These are phyloP conservation scores for Capsella bursapastoris DNA, from an alignment of 345 rosid species.

Conservation along the genomic window DNA sequence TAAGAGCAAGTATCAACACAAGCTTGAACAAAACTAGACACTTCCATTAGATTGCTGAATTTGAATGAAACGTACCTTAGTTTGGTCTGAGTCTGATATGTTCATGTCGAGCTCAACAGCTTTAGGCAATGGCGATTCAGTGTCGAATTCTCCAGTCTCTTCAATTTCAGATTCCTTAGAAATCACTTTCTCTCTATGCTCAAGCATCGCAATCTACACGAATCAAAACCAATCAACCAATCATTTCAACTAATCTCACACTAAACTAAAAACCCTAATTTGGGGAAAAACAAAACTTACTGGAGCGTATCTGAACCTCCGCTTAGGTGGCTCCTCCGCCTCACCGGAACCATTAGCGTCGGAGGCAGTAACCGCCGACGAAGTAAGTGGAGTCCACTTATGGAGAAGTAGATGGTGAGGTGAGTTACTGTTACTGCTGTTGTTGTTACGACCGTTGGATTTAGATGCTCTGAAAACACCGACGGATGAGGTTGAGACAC, in stretches of 20 bases:
- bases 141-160: slow-evolving; percentile 46
- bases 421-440: slow-evolving; percentile 38
- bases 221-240: neutral
- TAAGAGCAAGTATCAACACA: neutral
- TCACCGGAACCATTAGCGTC: slow-evolving; percentile 48
- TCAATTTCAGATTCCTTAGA: slow-evolving; percentile 51
- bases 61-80: slow-evolving; percentile 26
- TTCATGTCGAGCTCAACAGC: slow-evolving; percentile 46
- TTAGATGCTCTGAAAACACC: slow-evolving; percentile 49
- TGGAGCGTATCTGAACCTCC: slow-evolving; percentile 88
- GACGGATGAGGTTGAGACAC: slow-evolving; percentile 59
- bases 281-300: slow-evolving; percentile 45
- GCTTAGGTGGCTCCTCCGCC: slow-evolving; percentile 69
- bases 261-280: slow-evolving; percentile 17
- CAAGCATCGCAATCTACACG: slow-evolving; percentile 70
- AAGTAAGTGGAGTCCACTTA: slow-evolving; percentile 88
- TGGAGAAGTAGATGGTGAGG: slow-evolving; percentile 74
- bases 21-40: slow-evolving; percentile 10
- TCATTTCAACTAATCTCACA: slow-evolving; percentile 3
- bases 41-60: neutral
- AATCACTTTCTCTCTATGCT: slow-evolving; percentile 56
- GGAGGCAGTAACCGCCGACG: slow-evolving; percentile 38
- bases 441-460: slow-evolving; percentile 58
- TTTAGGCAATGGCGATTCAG: slow-evolving; percentile 44
- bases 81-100: slow-evolving; percentile 39